Conservation (phyloP, 331 rosid genomes). For the Malus hybrid region DNA sequence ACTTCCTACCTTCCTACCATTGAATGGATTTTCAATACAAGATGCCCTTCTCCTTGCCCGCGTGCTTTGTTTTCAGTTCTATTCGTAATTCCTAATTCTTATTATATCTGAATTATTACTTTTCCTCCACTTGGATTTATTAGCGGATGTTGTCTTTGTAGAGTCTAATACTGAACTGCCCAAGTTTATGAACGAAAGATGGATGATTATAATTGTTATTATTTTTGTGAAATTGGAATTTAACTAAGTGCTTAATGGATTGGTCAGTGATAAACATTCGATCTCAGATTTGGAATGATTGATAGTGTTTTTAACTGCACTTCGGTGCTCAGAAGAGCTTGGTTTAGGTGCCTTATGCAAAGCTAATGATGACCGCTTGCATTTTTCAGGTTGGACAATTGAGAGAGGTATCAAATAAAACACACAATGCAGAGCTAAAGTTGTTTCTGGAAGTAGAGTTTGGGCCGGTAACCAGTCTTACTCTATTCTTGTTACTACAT, state of each 20-base stretch:
- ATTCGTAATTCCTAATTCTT: neutral
- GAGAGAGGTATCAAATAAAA: constrained; percentile 51
- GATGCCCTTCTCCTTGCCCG: neutral
- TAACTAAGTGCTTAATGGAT: neutral
- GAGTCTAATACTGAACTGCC: neutral
- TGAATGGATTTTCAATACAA: neutral
- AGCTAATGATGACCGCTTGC: constrained; percentile 5
- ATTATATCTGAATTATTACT: neutral
- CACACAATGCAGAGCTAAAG: constrained; percentile 51
- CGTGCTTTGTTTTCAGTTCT: neutral
- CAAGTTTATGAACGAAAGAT: neutral
- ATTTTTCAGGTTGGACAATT: constrained; percentile 54
- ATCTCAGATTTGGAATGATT: too few relatives aligned
- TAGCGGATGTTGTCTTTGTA: neutral
- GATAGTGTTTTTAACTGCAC: neutral
- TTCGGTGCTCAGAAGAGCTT: neutral
- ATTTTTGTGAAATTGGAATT: neutral
- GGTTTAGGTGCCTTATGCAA: neutral
- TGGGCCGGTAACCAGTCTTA: constrained; percentile 41
- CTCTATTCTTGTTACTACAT: neutral
- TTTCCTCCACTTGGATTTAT: neutral
- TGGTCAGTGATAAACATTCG: neutral
- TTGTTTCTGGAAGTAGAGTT: constrained; percentile 65
- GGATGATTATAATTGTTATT: neutral
- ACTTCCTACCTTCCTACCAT: neutral